Evolutionary conservation across 2,329 filamentous ascomycete species (phyloP).

Genomic region (Simplicillium sp.): DNA sequence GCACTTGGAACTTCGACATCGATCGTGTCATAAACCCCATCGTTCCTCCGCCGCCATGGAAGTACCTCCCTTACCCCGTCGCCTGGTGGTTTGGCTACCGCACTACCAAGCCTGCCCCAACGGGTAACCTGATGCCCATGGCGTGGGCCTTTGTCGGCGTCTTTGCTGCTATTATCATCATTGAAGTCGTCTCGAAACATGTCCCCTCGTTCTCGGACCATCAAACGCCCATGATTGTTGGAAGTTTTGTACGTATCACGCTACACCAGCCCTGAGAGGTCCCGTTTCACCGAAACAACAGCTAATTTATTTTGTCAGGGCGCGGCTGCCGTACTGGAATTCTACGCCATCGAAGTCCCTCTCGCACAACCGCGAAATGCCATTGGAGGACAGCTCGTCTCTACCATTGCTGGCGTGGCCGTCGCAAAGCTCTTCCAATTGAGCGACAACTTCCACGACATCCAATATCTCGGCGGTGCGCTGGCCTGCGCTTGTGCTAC

Average conservation of each 20-base stretch:
- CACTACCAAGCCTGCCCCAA: constrained; percentile 18
- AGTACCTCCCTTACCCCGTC: constrained; percentile 53
- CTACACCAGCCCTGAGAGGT: neutral
- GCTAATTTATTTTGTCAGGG: constrained; percentile 35
- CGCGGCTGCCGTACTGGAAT: constrained; percentile 67
- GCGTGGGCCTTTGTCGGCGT: constrained; percentile 58
- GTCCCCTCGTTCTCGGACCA: constrained; percentile 43
- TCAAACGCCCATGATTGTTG: constrained; percentile 52
- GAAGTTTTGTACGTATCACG: constrained; percentile 52
- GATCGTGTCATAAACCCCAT: constrained; percentile 67
- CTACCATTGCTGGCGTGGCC: constrained; percentile 49
- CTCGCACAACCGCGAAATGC: constrained; percentile 65
- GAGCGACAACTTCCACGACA: constrained; percentile 30
- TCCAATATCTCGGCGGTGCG: constrained; percentile 57
- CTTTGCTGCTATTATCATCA: constrained; percentile 49
- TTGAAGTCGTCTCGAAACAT: constrained; percentile 45
- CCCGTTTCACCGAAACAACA: too few species aligned
- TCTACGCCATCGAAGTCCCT: constrained; percentile 61
- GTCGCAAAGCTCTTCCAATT: constrained; percentile 58
- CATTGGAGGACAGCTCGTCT: constrained; percentile 56
- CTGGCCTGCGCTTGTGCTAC: constrained; percentile 56
- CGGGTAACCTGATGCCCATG: constrained; percentile 50
- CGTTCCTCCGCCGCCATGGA: constrained; percentile 56
- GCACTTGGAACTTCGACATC: constrained; percentile 56
- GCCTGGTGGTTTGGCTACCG: constrained; percentile 62